A percentile compares a stretch with the other conserved stretches of the same genome.
phyloP scores from a whole-genome alignment of 2,329 filamentous ascomycete species.

The Zymoseptoria crescenta region DNA sequence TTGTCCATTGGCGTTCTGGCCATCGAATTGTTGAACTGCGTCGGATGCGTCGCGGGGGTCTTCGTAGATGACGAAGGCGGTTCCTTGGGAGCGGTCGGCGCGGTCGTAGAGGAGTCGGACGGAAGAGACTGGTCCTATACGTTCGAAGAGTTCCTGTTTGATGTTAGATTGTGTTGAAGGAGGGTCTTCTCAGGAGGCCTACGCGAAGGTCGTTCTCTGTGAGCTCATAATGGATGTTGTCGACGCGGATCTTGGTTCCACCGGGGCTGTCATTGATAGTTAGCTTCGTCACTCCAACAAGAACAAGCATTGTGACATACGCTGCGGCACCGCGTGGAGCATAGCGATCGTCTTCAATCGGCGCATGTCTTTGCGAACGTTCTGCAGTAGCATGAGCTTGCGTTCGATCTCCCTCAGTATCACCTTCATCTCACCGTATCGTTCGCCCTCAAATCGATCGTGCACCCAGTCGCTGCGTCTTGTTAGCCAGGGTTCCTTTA shows the following conservation, averaged over 20 bases:
- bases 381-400: constrained; percentile 7
- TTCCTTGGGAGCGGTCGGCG: constrained; percentile 77
- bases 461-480: constrained; percentile 78
- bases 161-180: constrained; percentile 2
- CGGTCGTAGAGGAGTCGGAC: constrained; percentile 76
- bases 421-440: constrained; percentile 14
- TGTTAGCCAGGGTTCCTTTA: constrained; percentile 14
- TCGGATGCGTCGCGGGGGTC: constrained; percentile 60
- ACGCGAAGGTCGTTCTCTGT: constrained; percentile 77
- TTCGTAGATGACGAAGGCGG: constrained; percentile 76
- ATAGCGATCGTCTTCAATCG: constrained; percentile 17
- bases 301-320: constrained; percentile 6
- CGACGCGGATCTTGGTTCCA: constrained; percentile 62
- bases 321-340: constrained; percentile 8
- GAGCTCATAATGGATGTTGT: constrained; percentile 88
- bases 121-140: constrained; percentile 64
- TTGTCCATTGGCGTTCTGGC: constrained; percentile 77
- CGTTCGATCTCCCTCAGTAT: not conserved
- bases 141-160: constrained; percentile 65
- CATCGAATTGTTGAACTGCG: constrained; percentile 75
- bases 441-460: constrained; percentile 30
- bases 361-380: constrained; percentile 13
- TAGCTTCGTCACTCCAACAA: not conserved
- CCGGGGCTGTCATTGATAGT: constrained; percentile 5
- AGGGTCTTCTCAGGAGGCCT: constrained; percentile 10